Percentiles rank a stretch among this genome's conserved stretches.
phyloP scores from a whole-genome alignment of 1,139 yeast genomes.

The Nakaseomyces delphensis region DNA sequence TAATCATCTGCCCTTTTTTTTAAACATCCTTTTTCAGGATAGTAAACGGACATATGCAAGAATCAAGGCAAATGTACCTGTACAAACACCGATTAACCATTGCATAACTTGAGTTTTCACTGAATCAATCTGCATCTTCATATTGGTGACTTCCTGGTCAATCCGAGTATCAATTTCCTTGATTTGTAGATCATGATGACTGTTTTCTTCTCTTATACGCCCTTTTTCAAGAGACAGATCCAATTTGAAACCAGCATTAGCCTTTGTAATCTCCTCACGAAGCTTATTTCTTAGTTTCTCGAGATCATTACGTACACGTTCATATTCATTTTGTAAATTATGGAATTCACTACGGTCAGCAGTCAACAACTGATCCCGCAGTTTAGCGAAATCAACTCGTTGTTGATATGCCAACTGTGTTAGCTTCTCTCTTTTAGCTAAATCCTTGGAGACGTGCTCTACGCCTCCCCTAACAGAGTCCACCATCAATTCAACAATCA shows the following conservation, averaged over 20 bases:
- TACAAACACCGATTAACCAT: conserved; percentile 96
- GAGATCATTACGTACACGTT: conserved; percentile 70
- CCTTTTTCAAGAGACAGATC: conserved; percentile 93
- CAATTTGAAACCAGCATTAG: conserved; percentile 80
- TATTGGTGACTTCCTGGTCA: conserved; percentile 89
- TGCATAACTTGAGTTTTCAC: conserved; percentile 95
- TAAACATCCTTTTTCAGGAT: conserved; percentile 35
- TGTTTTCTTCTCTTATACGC: conserved; percentile 85
- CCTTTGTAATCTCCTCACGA: conserved; percentile 85
- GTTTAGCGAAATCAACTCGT: conserved; percentile 89
- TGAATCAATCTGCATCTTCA: conserved; percentile 88
- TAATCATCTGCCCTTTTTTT: background rate
- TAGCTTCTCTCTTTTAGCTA: conserved; percentile 74
- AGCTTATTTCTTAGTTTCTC: conserved; percentile 78
- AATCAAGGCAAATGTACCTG: conserved; percentile 93
- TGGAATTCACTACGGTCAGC: conserved; percentile 83
- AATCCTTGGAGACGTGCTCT: conserved; percentile 59
- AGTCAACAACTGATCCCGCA: conserved; percentile 82
- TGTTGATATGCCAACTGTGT: conserved; percentile 87
- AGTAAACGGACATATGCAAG: conserved; percentile 82
- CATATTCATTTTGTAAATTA: conserved; percentile 77
- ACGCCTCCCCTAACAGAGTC: conserved; percentile 79
- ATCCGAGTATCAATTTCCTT: conserved; percentile 92
- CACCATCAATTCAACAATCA: conserved; percentile 67
- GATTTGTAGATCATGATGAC: conserved; percentile 84